Conservation (phyloP, 2,329 filamentous ascomycete genomes). For the Scortechinia acanthostroma region DNA sequence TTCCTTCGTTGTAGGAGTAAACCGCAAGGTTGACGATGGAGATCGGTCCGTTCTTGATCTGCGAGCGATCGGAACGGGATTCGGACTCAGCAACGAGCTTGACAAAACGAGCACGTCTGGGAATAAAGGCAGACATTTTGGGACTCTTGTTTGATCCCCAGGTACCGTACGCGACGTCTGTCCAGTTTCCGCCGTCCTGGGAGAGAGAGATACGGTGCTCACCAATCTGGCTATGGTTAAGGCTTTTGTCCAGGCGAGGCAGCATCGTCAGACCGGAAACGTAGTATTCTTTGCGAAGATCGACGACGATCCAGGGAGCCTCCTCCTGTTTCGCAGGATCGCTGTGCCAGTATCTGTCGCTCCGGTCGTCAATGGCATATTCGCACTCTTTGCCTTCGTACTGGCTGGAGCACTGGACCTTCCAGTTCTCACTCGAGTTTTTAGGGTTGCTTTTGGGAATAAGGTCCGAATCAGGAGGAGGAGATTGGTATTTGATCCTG, state of each 20-base stretch:
- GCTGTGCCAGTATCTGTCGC: not conserved
- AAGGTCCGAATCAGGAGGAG: too few species aligned
- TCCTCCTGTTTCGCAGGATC: not conserved
- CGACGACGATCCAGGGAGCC: not conserved
- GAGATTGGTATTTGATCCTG: too few species aligned
- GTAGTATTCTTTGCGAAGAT: not conserved
- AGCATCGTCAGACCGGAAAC: not conserved
- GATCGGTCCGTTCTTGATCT: constrained; percentile 12
- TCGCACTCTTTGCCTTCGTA: not conserved
- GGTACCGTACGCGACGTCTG: constrained; percentile 15
- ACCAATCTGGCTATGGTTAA: constrained; percentile 11
- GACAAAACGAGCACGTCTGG: constrained; percentile 15
- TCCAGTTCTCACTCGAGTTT: too few species aligned
- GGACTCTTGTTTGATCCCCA: constrained; percentile 15
- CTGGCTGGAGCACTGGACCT: not conserved
- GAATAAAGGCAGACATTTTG: constrained; percentile 22
- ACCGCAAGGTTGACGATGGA: constrained; percentile 21
- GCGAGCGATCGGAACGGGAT: constrained; percentile 6
- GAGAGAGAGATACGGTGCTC: constrained; percentile 17
- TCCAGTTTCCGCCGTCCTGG: constrained; percentile 15
- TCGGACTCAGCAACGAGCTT: constrained; percentile 18
- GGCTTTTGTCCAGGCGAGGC: not conserved
- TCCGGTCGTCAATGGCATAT: not conserved
- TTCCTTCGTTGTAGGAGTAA: constrained; percentile 9
- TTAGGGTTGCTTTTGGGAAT: too few species aligned